Conservation (phyloP, 2,329 filamentous ascomycete species). For the Diaporthe batatas region DNA sequence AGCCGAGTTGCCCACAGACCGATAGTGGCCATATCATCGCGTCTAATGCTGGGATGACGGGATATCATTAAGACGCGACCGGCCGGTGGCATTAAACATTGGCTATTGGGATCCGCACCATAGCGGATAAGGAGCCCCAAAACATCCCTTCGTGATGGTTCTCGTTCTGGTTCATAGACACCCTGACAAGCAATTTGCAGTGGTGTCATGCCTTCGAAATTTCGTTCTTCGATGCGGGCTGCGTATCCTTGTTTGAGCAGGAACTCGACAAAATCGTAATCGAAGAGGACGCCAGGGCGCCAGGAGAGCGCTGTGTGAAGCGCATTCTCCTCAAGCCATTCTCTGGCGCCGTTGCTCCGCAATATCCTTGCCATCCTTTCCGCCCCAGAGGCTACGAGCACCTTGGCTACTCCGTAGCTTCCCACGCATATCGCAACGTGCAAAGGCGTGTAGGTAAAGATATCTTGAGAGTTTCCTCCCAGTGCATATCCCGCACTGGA, state of each 20-base stretch:
- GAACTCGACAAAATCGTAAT: conserved; percentile 2
- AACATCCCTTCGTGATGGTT: not conserved
- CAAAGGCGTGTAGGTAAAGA: not conserved
- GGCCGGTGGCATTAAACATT: not conserved
- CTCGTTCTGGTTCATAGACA: not conserved
- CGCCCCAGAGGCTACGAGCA: not conserved
- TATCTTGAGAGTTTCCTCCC: no score
- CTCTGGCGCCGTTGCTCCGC: not conserved
- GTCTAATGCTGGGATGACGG: no score
- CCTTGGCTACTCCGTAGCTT: not conserved
- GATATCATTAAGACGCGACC: rapidly evolving
- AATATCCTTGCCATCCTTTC: not conserved
- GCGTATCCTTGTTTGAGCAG: not conserved
- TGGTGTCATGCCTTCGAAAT: not conserved
- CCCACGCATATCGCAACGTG: not conserved
- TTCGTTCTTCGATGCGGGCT: not conserved
- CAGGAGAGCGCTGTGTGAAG: not conserved
- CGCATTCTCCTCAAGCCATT: not conserved
- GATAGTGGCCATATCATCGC: not conserved
- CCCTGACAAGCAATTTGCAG: not conserved
- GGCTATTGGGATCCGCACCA: not conserved
- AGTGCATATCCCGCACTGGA: not conserved
- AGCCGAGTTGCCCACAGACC: not conserved
- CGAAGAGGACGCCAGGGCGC: not conserved
- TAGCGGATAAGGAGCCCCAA: not conserved